phyloP scores from a whole-genome alignment of 768 basidiomycete species.

The Pleurotus tuber-regium region DNA sequence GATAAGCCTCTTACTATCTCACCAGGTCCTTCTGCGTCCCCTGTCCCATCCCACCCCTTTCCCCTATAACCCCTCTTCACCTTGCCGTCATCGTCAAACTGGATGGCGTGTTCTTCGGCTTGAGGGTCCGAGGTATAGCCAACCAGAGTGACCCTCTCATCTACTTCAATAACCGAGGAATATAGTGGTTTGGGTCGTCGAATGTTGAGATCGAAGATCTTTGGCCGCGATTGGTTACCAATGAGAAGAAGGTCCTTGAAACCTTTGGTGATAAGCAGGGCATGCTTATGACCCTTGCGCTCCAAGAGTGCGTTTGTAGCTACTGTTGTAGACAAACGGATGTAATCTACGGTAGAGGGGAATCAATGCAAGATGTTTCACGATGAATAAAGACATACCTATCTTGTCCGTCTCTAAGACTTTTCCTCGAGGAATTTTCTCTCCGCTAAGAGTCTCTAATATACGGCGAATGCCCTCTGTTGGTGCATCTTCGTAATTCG shows the following conservation, averaged over 20 bases:
- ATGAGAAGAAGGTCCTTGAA: slow-evolving; percentile 92
- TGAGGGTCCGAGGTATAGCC: slow-evolving; percentile 91
- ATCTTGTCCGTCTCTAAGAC: slow-evolving; percentile 78
- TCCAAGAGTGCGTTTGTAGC: slow-evolving; percentile 96
- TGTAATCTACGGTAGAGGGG: slow-evolving; percentile 63
- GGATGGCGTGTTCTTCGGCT: slow-evolving; percentile 69
- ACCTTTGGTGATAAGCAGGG: slow-evolving; percentile 86
- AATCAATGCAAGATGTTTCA: slow-evolving; percentile 2
- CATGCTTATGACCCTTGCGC: slow-evolving; percentile 90
- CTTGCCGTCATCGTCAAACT: slow-evolving; percentile 73
- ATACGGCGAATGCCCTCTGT: slow-evolving; percentile 91
- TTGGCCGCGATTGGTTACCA: slow-evolving; percentile 92
- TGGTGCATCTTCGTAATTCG: slow-evolving; percentile 88
- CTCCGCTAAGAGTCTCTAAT: slow-evolving; percentile 71
- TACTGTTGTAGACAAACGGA: slow-evolving; percentile 90
- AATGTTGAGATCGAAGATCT: slow-evolving; percentile 94
- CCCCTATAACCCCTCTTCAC: slow-evolving; percentile 70
- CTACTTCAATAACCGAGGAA: slow-evolving; percentile 67
- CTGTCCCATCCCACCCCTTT: slow-evolving; percentile 69
- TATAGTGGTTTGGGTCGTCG: slow-evolving; percentile 76
- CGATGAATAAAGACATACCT: slow-evolving; percentile 40
- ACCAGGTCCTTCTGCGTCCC: slow-evolving; percentile 75
- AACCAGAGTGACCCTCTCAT: slow-evolving; percentile 92
- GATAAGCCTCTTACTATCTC: slow-evolving; percentile 79
- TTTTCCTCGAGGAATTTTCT: slow-evolving; percentile 62